These are phyloP conservation scores for Parascedosporium putredinis DNA, from an alignment of 2,329 filamentous ascomycete genomes.

Conservation along the genomic window DNA sequence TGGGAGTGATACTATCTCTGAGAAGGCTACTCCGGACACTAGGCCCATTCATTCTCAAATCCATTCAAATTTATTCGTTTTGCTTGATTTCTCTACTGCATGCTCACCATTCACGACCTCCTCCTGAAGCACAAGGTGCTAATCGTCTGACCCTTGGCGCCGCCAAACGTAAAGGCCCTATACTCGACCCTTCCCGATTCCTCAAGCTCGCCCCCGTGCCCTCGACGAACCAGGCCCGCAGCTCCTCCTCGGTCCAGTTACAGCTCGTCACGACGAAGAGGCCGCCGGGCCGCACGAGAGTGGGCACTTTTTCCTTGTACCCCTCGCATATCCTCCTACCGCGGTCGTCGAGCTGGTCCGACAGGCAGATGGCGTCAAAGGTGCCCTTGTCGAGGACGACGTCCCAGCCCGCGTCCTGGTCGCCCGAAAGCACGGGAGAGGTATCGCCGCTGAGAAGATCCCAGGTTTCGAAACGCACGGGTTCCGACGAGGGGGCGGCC, in stretches of 20 bases:
- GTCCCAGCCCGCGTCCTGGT: conserved; percentile 55
- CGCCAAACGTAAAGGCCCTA: conserved; percentile 80
- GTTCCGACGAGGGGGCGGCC: conserved; percentile 6
- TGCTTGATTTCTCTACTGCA: not conserved
- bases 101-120: not conserved
- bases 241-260: conserved; percentile 92
- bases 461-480: conserved; percentile 44
- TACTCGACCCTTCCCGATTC: conserved; percentile 66
- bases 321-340: conserved; percentile 59
- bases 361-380: conserved; percentile 88
- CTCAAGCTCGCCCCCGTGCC: conserved; percentile 35
- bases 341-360: conserved; percentile 38
- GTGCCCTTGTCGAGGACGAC: conserved; percentile 96
- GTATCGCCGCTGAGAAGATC: conserved; percentile 44
- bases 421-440: conserved; percentile 20
- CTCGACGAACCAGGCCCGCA: conserved; percentile 67
- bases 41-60: too few species aligned
- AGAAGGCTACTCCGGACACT: too few species aligned
- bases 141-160: conserved; percentile 78
- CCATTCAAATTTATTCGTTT: not conserved
- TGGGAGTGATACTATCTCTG: too few species aligned
- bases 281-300: conserved; percentile 56
- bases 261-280: conserved; percentile 85
- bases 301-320: conserved; percentile 60
- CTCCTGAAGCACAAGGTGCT: conserved; percentile 73